These are phyloP conservation scores for Claviceps capensis DNA, from an alignment of 2,329 filamentous ascomycete genomes.

Conservation along the genomic window DNA sequence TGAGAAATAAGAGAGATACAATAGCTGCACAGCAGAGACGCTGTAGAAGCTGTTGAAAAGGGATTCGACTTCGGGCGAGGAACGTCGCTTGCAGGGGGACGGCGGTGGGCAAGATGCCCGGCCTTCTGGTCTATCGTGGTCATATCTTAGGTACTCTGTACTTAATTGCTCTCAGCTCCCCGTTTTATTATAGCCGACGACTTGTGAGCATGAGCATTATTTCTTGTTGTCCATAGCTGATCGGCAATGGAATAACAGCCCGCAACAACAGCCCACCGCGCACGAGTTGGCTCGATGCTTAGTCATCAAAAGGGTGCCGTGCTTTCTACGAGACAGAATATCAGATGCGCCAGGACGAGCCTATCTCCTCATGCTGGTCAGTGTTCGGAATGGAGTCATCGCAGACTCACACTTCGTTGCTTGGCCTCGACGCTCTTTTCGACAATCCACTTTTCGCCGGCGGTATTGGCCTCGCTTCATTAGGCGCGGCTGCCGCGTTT, in stretches of 20 bases:
- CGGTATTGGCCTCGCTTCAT: constrained; percentile 80
- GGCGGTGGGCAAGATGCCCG: too few species aligned
- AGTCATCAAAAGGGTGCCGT: neutral
- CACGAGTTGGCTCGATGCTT: neutral
- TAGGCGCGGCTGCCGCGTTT: constrained; percentile 71
- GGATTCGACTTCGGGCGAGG: too few species aligned
- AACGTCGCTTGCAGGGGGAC: too few species aligned
- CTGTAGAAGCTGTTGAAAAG: too few species aligned
- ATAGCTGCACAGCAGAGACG: too few species aligned
- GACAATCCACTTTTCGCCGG: constrained; percentile 51
- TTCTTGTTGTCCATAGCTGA: too few species aligned
- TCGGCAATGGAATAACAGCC: too few species aligned
- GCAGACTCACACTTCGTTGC: constrained; percentile 17
- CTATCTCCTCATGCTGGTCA: neutral
- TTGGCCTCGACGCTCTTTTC: constrained; percentile 44
- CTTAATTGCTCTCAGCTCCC: neutral
- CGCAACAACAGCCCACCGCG: too few species aligned
- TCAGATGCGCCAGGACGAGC: neutral
- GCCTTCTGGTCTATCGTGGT: too few species aligned
- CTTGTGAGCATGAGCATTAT: constrained; percentile 5
- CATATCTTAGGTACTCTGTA: too few species aligned
- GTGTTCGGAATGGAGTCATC: constrained; percentile 17
- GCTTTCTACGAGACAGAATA: neutral
- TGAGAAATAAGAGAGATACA: too few species aligned
- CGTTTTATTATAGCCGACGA: constrained; percentile 11